Evolutionary conservation across 2,329 filamentous ascomycete genomes (phyloP).

Genomic region (Cercospora sesami): DNA sequence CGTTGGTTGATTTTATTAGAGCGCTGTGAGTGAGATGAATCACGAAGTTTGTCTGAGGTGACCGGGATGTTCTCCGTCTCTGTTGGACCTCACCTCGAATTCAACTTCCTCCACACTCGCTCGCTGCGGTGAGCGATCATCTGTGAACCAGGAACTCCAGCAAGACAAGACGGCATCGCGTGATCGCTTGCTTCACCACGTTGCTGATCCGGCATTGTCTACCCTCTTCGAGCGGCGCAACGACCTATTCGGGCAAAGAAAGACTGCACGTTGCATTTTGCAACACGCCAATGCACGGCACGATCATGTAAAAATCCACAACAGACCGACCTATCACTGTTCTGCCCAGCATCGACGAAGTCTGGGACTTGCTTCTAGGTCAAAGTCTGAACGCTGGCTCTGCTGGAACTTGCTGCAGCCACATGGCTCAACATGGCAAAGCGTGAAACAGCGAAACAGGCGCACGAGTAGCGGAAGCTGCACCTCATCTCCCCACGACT

Average conservation of each 20-base stretch:
- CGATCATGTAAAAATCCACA: background rate
- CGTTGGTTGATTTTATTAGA: background rate
- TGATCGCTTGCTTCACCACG: background rate
- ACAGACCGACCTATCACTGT: background rate
- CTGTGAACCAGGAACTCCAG: background rate
- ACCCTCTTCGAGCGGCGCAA: background rate
- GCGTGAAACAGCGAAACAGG: conserved; percentile 10
- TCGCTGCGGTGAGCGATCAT: background rate
- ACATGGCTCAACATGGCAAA: conserved; percentile 7
- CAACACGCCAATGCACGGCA: conserved; percentile 3
- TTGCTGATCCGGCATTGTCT: background rate
- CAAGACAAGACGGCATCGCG: background rate
- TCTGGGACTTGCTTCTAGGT: conserved; percentile 3
- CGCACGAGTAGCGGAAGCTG: conserved; percentile 4
- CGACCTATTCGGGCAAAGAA: background rate
- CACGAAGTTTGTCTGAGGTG: background rate
- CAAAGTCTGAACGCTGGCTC: background rate
- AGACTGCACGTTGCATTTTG: background rate
- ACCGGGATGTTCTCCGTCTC: background rate
- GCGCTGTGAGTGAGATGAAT: background rate
- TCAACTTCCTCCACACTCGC: background rate
- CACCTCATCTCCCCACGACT: conserved; percentile 10
- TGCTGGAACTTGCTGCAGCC: background rate
- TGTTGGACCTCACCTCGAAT: background rate
- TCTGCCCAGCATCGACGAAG: background rate